Evolutionary conservation across 1,284 basidiomycete genomes (phyloP).

Genomic region (Microbotryum scabiosae): DNA sequence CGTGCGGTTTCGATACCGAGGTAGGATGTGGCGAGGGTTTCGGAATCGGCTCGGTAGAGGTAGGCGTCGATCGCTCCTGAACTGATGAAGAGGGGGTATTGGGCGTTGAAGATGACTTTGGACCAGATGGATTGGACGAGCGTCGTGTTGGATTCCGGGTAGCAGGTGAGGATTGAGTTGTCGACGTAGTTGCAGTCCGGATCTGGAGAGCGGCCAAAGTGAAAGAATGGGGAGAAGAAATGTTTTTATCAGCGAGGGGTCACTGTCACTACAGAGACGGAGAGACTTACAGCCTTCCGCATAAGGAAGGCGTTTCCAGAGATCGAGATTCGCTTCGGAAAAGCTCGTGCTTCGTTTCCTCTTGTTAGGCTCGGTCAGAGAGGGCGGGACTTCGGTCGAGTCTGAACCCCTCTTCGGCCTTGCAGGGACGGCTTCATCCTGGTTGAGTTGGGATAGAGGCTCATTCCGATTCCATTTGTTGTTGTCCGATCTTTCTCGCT

Average conservation of each 20-base stretch:
- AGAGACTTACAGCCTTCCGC: conserved; percentile 12
- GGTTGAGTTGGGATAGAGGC: no score
- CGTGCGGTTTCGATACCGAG: conserved; percentile 49
- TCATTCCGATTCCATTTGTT: no score
- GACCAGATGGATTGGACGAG: conserved; percentile 61
- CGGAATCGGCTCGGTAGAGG: conserved; percentile 58
- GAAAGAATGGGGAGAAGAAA: background rate
- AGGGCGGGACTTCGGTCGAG: no score
- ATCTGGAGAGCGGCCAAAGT: conserved; percentile 20
- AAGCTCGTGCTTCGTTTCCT: no score
- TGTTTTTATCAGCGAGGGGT: background rate
- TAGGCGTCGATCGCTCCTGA: conserved; percentile 52
- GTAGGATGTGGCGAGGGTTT: conserved; percentile 33
- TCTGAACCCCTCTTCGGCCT: no score
- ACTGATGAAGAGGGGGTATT: conserved; percentile 11
- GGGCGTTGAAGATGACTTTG: conserved; percentile 57
- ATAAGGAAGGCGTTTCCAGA: conserved; percentile 9
- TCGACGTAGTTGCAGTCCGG: conserved; percentile 41
- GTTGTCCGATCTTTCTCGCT: no score
- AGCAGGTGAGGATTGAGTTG: conserved; percentile 64
- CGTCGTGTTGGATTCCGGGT: conserved; percentile 48
- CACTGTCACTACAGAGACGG: no score
- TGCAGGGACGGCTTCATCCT: no score
- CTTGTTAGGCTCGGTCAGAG: no score
- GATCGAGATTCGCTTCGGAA: no score